These are phyloP conservation scores for Penicillium paneum DNA, from an alignment of 2,329 filamentous ascomycete genomes.

Conservation along the genomic window DNA sequence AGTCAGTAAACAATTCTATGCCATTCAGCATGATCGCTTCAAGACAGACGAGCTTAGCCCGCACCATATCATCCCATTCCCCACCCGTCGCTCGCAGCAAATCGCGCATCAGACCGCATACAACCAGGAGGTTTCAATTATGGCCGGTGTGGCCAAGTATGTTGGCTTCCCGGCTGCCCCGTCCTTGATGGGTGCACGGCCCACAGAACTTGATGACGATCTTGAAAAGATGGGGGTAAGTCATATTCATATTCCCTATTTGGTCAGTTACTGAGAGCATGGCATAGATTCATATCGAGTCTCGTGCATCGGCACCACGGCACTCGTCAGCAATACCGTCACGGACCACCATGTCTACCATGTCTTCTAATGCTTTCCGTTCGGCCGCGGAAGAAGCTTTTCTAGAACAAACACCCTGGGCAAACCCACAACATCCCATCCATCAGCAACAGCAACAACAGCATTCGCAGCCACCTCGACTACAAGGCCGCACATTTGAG, in stretches of 20 bases:
- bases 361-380: slow-evolving; percentile 34
- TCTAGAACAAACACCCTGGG: slow-evolving; percentile 86
- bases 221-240: slow-evolving; percentile 83
- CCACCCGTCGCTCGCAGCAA: slow-evolving; percentile 71
- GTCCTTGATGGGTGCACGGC: slow-evolving; percentile 68
- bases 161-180: slow-evolving; percentile 96
- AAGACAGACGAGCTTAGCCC: slow-evolving; percentile 73
- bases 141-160: slow-evolving; percentile 89
- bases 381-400: slow-evolving; percentile 76
- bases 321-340: slow-evolving; percentile 28
- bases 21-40: slow-evolving; percentile 84
- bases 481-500: slow-evolving; percentile 33
- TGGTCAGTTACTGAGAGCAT: slow-evolving; percentile 5
- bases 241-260: slow-evolving; percentile 21
- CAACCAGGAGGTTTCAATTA: slow-evolving; percentile 88
- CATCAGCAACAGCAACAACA: slow-evolving; percentile 56
- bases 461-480: slow-evolving; percentile 40
- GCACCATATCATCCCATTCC: slow-evolving; percentile 79
- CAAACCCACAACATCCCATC: slow-evolving; percentile 77
- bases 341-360: slow-evolving; percentile 31
- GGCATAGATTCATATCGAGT: slow-evolving; percentile 31
- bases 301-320: slow-evolving; percentile 22
- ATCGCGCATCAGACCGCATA: slow-evolving; percentile 84
- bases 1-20: slow-evolving; percentile 86
- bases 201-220: slow-evolving; percentile 77